Conservation (phyloP, 2,329 filamentous ascomycete species). For the Xylaria sp. region DNA sequence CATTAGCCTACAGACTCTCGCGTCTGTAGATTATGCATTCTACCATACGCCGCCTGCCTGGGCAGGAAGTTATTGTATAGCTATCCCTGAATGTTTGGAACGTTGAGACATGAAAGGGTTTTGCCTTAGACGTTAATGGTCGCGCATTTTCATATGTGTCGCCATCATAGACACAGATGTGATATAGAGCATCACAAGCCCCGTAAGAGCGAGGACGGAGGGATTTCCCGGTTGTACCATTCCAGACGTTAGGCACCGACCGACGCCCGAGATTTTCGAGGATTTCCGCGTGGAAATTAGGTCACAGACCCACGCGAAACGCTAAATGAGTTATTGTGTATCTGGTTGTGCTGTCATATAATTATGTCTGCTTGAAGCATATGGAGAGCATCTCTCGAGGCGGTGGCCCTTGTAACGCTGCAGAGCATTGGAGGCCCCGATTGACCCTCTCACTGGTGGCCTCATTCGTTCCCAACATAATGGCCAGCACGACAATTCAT, state of each 20-base stretch:
- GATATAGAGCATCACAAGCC: neutral
- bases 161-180: neutral
- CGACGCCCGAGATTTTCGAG: neutral
- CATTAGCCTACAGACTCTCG: neutral
- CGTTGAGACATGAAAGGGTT: neutral
- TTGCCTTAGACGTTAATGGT: neutral
- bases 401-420: neutral
- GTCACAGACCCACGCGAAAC: neutral
- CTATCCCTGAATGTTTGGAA: neutral
- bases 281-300: neutral
- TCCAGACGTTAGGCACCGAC: neutral
- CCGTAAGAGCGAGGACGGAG: neutral
- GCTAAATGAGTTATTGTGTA: neutral
- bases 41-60: neutral
- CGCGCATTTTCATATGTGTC: neutral
- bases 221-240: neutral
- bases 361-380: neutral
- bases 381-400: neutral
- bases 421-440: neutral
- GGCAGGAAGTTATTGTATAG: neutral
- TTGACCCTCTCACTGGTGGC: neutral
- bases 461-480: neutral
- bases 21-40: neutral
- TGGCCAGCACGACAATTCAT: neutral
- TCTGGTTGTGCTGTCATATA: neutral